Evolutionary conservation across 2,329 filamentous ascomycete species (phyloP), one percentile per base, ranked within the genome.

Genomic region (Pseudocercospora pini-densiflorae): DNA sequence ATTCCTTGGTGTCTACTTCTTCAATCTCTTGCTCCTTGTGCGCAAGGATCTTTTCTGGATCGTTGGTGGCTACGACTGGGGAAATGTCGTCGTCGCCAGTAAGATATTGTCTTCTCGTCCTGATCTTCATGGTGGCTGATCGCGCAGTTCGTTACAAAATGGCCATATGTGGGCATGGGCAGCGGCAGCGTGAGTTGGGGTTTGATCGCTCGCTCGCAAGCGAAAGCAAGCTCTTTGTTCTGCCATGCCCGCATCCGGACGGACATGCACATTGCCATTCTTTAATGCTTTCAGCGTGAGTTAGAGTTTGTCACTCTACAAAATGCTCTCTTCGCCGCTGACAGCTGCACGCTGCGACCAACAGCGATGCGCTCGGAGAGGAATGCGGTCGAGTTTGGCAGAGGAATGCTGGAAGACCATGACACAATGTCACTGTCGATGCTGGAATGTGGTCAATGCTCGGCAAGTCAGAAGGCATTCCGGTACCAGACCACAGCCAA

Each of bases 71-170:
- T 14, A 58, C 55, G 55, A 58, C 55, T 40, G 55, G 55, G 31
- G 55, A 58, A n/a, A 58, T 21, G 9, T 58, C 55, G 55, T 31
- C 55, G 21, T 43, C 55, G 31, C 55, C 55, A n/a, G 19, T 24
- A 2, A 19, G 16, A 33, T 58, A 58, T n/a, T 43, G 55, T 10
- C 31, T 19, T 40, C 55, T 58, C 1, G 55, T 58, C 10, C 55
- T 29, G 27, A 58, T 27, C 14, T 43, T 43, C 55, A 58, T 58
- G 27, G 29, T 19, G 40, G 33, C 31, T 21, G 33, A 8, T 58
- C 31, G 27, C 8, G 10, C 10, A 19, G 21, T 21, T 24, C 3
- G 10, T 2, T n/a, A 43, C 14, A n/a, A 1, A 19, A 23, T 10
- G 16, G 16, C 8, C n/a, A 3, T 8, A 6, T 5, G 31, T 8